Evolutionary conservation across 2,329 filamentous ascomycete species (phyloP), one percentile per base, ranked within the genome.

Genomic region (Fusarium sp.): DNA sequence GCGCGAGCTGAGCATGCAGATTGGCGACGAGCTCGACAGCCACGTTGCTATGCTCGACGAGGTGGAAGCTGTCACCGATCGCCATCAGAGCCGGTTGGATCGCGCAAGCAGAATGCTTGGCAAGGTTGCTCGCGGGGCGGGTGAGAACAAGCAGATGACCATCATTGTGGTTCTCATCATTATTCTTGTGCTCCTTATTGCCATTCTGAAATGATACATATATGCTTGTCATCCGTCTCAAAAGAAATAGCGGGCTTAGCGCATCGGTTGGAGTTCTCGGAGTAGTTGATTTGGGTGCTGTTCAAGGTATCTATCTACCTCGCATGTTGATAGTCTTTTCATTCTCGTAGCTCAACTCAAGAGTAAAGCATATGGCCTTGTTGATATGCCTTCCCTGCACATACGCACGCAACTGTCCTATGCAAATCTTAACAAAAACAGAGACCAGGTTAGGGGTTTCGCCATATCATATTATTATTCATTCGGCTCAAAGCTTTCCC

Each of bases 1-100:
- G 82, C 86, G 96, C 48, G 93, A 98, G 81, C 84, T 99, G 64
- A 94, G 91, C 76, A 96, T 97, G 82, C 93, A 96, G 81, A 98
- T 99, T 74, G 95, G 96, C 28, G 92, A 97, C 77, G 96, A 99
- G 83, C 85, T 99, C 34, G 96, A 98, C 73, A 91, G 89, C 70
- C 96, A 99, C 74, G 91, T 96, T 36, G 85, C 91, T 71, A 84
- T 99, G 83, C 83, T 99, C 28, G 95, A 97, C 77, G 95, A 97
- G 73, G 89, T 96, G 43, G 96, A 98, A 75, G 86, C 86, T 43
- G 86, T 90, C 20, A 91, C 94, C 9, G 94, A 97, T 77, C 83
- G 94, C 58, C 94, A 98, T 80, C 87, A 91, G 77, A 83, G 83
- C 24, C 88, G 92, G 48, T 83, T 99, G 50, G 88, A 94, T 69